Evolutionary conservation across 129 eudicot species (phyloP).

Genomic region (Flaveria robusta): DNA sequence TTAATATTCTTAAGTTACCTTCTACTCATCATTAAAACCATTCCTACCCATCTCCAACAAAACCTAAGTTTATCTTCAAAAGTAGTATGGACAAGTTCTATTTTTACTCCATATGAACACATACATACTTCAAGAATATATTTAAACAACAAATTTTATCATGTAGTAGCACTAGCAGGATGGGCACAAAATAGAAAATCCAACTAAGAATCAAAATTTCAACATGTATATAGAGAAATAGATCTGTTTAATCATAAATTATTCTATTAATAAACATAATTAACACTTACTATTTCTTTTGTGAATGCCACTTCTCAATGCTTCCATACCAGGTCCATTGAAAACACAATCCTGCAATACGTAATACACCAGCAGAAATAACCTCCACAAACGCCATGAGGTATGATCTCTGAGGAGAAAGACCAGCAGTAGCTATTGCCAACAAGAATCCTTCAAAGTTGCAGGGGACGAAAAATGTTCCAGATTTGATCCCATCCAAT

Average conservation of each 20-base stretch:
- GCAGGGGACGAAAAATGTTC: conserved; percentile 75
- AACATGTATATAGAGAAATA: neutral
- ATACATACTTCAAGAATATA: neutral
- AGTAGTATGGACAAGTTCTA: no score
- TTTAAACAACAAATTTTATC: conserved; percentile 2
- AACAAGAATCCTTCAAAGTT: conserved; percentile 76
- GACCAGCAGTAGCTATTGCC: conserved; percentile 80
- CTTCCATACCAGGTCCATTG: conserved; percentile 93
- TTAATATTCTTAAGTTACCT: no score
- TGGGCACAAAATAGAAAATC: neutral
- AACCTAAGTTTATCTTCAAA: neutral
- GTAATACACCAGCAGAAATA: conserved; percentile 53
- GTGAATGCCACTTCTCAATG: conserved; percentile 68
- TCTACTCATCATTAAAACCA: neutral
- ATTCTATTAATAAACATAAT: neutral
- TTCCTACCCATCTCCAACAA: neutral
- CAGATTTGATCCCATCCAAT: conserved; percentile 66
- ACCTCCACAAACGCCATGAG: conserved; percentile 90
- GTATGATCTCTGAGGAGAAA: conserved; percentile 84
- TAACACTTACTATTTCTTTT: conserved; percentile 47
- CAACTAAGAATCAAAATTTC: neutral
- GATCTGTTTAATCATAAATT: neutral
- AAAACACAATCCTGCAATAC: conserved; percentile 66
- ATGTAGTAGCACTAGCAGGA: neutral
- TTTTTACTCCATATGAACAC: no score